Base-by-base conservation (phyloP, 345 rosid species). In the Capsella bursapastoris region DNA sequence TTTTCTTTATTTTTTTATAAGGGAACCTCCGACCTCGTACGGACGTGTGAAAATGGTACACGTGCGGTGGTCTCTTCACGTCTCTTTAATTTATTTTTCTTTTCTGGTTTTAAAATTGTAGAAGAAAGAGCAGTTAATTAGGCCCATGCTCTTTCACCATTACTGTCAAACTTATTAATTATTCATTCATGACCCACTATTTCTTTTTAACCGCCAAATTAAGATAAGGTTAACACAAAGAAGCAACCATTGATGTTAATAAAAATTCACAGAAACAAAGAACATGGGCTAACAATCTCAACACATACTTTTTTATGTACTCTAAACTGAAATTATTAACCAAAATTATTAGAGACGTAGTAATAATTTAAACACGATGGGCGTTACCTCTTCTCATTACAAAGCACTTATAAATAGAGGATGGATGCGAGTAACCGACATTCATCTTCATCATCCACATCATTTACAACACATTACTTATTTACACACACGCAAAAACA, bases 61-160 rank as follows among this genome's bases (percentile, higher is more conserved):
- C 64, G 64, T 73, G 57, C 57, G 22, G 22, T 18, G 53, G 32
- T 38, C 51, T 71, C 67, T 71, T 59, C 76, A 72, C 71, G 40
- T 64, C 65, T 56, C 66, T 47, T 57, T 27, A 59, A 35, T 37
- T 48, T 27, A 16, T 51, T 22, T 58, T 12, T 4, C n/a, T n/a
- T n/a, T n/a, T n/a, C n/a, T n/a, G n/a, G n/a, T n/a, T n/a, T n/a
- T n/a, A n/a, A n/a, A 3, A 11, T 2, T 43, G 14, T 28, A 40
- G 1, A 28, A 37, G 5, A 50, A 22, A 3, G 22, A 48, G 52
- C 52, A 48, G 52, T 48, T 49, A 52, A 68, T 53, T 57, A 18
- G 47, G 7, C 25, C 67, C 68, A 72, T 72, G 64, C 34, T 66
- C 78, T 74, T 66, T 74, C 50, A 65, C 71, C 58, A 56, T 35